Evolutionary conservation across 805 yeast species (phyloP).

Genomic region (Helenozyma baotianmanensis): DNA sequence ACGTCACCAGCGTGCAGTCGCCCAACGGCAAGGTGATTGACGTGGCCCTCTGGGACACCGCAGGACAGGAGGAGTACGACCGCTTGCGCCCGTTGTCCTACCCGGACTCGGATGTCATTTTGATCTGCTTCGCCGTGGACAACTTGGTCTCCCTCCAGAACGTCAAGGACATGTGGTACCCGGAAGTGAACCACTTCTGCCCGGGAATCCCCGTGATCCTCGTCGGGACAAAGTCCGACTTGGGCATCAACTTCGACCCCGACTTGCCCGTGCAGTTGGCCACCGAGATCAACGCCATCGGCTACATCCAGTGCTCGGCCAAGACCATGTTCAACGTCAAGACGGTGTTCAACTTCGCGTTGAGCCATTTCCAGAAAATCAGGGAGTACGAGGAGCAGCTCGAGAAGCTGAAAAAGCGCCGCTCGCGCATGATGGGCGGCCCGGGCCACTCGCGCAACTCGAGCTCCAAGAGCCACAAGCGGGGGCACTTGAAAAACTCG

Average conservation of each 20-base stretch:
- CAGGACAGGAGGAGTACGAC: conserved; percentile 86
- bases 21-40: conserved; percentile 78
- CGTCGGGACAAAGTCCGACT: conserved; percentile 81
- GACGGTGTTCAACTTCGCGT: conserved; percentile 63
- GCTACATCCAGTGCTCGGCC: conserved; percentile 79
- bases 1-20: conserved; percentile 59
- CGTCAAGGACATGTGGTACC: conserved; percentile 79
- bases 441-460: conserved; percentile 17
- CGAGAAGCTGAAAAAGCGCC: conserved; percentile 32
- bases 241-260: conserved; percentile 35
- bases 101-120: conserved; percentile 70
- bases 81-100: conserved; percentile 74
- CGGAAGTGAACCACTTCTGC: conserved; percentile 80
- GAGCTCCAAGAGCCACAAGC: conserved; percentile 17
- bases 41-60: conserved; percentile 83
- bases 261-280: conserved; percentile 53
- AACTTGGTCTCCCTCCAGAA: conserved; percentile 60
- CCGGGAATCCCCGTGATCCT: conserved; percentile 72
- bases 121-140: conserved; percentile 73
- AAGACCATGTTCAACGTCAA: conserved; percentile 61
- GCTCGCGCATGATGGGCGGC: conserved; percentile 28
- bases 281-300: conserved; percentile 58
- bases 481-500: conserved; percentile 35
- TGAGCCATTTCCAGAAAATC: conserved; percentile 39
- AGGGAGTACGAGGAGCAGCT: conserved; percentile 32